Percentiles rank a stretch among this genome's conserved stretches.
phyloP scores from a whole-genome alignment of 306 rosid species.

The Vachellia pachyceras region DNA sequence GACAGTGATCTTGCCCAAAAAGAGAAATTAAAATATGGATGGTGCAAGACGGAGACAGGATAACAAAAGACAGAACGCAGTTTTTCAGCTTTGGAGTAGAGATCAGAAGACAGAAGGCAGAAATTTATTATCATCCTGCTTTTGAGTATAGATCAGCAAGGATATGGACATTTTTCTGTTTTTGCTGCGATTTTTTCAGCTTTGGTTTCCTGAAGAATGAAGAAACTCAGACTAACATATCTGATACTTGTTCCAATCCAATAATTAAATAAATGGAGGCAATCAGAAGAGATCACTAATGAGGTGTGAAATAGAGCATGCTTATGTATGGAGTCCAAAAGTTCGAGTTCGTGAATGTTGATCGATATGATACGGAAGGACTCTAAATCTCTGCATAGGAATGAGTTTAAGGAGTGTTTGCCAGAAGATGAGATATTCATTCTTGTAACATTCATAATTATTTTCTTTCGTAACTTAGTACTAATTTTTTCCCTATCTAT shows the following conservation, averaged over 20 bases:
- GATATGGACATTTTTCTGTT: conserved; percentile 16
- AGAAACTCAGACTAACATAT: not conserved
- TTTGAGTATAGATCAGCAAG: conserved; percentile 12
- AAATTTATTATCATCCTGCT: too few species aligned
- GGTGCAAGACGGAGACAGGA: conserved; percentile 36
- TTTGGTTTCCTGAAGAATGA: conserved; percentile 24
- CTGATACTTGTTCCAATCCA: not conserved
- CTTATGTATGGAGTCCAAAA: not conserved
- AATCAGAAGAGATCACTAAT: not conserved
- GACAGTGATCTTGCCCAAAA: conserved; percentile 41
- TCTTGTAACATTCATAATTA: too few species aligned
- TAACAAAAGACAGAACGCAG: not conserved
- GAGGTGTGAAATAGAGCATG: not conserved
- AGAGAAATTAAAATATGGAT: conserved; percentile 36
- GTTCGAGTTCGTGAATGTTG: not conserved
- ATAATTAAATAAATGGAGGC: conserved; percentile 13
- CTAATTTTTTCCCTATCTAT: not conserved
- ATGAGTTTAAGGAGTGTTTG: not conserved
- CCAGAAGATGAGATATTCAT: not conserved
- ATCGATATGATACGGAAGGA: not conserved
- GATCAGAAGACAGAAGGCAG: too few species aligned
- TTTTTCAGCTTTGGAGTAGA: too few species aligned
- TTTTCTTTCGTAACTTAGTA: not conserved
- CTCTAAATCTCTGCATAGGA: not conserved
- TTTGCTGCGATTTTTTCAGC: not conserved